Conservation (phyloP, 2,329 filamentous ascomycete species). For the Ophiostoma sp. region DNA sequence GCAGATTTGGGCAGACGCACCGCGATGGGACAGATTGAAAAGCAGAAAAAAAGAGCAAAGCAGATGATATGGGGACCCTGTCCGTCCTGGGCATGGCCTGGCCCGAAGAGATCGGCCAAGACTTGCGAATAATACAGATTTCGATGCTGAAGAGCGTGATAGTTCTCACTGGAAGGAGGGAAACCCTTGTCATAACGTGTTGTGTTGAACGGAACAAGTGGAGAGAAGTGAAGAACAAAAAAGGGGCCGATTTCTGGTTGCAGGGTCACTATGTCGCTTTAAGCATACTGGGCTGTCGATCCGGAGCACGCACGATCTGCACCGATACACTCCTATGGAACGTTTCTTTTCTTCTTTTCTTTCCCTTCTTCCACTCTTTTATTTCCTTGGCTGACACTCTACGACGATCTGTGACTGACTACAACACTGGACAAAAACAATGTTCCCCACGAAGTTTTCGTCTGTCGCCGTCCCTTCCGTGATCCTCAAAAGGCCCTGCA, state of each 20-base stretch:
- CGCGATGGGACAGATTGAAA: neutral
- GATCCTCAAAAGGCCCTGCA: neutral
- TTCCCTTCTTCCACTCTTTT: neutral
- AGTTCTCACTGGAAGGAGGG: neutral
- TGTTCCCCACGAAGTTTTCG: too few species aligned
- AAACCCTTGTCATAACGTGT: neutral
- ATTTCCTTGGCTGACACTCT: neutral
- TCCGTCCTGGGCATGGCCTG: neutral
- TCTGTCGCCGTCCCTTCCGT: neutral
- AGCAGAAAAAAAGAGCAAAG: too few species aligned
- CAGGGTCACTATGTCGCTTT: neutral
- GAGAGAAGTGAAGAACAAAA: neutral
- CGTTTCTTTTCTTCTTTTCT: constrained; percentile 3
- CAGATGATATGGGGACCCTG: neutral
- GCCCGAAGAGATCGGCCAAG: neutral
- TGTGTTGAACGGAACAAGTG: neutral
- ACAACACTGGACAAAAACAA: neutral
- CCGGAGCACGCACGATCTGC: constrained; percentile 3
- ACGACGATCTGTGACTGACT: neutral
- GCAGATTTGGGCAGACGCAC: neutral
- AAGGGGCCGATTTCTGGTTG: neutral
- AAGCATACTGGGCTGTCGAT: neutral
- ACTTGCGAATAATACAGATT: neutral
- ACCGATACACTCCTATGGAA: constrained; percentile 8
- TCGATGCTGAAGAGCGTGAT: neutral